Base-by-base conservation (phyloP, 2,329 filamentous ascomycete species). In the Dactylonectria macrodidyma region DNA sequence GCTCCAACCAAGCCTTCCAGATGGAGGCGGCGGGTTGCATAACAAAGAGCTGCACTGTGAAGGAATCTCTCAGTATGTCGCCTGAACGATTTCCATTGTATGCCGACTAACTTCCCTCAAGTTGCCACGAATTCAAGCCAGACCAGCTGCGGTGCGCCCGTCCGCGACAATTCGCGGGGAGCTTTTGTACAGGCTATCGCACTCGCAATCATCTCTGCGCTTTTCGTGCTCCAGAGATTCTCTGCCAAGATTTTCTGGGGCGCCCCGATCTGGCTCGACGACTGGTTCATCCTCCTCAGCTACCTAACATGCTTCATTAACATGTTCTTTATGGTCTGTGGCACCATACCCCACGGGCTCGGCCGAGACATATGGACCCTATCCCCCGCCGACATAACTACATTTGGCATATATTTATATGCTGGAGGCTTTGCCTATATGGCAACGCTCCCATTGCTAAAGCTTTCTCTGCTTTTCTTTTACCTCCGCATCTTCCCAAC, bases 401-500 rank as follows among this genome's bases (percentile, higher is more conserved):
- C 76, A 0, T 85, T 89, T 33, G 74, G 81, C 8, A 77, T 79
- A 26, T 82, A 77, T 71, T 82, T 87, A 30, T 87, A 84, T 70
- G 73, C 81, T 66, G 79, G 81, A 73, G 82, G 89, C 75, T 87
- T 88, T 71, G 61, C 77, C 4, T 78, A 84, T 10, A 74, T 87
- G 10, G 78, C 83, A 2, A 77, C 87, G 30, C 79, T 86, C n/a
- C 88, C 89, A 30, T 30, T 30, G 26, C 26, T 30, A 30, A 30
- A 30, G 26, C 26, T 30, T 30, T 30, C 26, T 30, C 69, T 75
- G 87, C 4, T 90, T 2, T 81, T 86, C 72, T 88, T 90, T 75
- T 89, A 88, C 71, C 78, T 87, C 5, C 83, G 86, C 59, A 85
- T 90, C 65, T 90, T 90, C 67, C 85, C 85, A 0, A 73, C 77